Evolutionary conservation across 176 grass and related monocot genomes (phyloP).

Genomic region (Avena atlantica): DNA sequence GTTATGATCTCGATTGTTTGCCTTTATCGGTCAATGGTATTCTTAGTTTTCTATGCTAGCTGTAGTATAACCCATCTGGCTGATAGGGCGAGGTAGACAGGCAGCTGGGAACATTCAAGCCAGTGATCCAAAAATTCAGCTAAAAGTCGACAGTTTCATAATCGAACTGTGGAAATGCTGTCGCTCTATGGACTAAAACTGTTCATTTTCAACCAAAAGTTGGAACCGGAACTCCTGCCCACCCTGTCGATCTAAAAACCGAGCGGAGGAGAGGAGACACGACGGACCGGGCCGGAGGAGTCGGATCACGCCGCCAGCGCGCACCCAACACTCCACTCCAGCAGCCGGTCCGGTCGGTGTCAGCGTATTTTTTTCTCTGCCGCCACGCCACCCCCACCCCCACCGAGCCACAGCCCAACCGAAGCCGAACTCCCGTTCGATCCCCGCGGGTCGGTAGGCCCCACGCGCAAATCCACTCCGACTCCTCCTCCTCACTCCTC

Average conservation of each 20-base stretch:
- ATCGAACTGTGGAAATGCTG: not conserved
- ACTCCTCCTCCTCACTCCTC: not conserved
- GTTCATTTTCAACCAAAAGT: not conserved
- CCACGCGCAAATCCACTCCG: conserved; percentile 50
- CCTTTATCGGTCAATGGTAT: not conserved
- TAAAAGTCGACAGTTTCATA: not conserved
- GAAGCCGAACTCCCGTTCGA: not conserved
- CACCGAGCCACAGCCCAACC: not conserved
- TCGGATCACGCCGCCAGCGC: not conserved
- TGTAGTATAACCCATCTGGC: not conserved
- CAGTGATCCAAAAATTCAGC: not conserved
- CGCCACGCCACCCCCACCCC: too few species aligned
- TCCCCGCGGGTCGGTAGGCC: conserved; percentile 35
- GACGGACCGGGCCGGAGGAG: not conserved
- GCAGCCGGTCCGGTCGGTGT: too few species aligned
- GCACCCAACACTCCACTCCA: not conserved
- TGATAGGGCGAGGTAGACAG: not conserved
- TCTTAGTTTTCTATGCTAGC: not conserved
- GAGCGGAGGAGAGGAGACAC: not conserved
- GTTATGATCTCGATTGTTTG: not conserved
- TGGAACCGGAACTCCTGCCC: not conserved
- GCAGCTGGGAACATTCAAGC: not conserved
- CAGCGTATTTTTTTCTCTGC: too few species aligned
- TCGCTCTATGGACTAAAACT: not conserved
- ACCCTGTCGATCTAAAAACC: not conserved